Evolutionary conservation across 805 yeast genomes (phyloP).

Genomic region (Barnettozyma populi): DNA sequence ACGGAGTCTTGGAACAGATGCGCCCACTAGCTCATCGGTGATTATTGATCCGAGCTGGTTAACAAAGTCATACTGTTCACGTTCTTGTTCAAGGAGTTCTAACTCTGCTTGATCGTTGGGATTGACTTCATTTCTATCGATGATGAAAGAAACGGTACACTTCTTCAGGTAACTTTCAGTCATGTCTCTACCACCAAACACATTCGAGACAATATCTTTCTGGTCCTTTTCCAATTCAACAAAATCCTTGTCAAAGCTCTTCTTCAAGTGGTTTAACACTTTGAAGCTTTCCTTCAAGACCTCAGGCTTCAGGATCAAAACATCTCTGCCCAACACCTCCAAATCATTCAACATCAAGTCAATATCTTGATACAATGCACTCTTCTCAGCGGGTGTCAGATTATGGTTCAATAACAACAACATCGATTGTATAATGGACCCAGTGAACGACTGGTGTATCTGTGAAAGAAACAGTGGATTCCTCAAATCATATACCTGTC

Average conservation of each 20-base stretch:
- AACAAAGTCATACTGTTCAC: conserved; percentile 11
- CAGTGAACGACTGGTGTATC: conserved; percentile 30
- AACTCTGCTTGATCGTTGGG: conserved; percentile 2
- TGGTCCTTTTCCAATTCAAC: conserved; percentile 25
- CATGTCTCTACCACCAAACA: conserved; percentile 27
- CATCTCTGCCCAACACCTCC: conserved; percentile 21
- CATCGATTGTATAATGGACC: conserved; percentile 29
- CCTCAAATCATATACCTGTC: conserved; percentile 19
- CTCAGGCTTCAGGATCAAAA: conserved; percentile 24
- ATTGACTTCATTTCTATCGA: conserved; percentile 14
- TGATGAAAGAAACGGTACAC: conserved; percentile 25
- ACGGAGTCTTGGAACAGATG: conserved; percentile 13
- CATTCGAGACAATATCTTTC: conserved; percentile 27
- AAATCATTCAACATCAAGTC: conserved; percentile 24
- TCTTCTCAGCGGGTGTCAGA: conserved; percentile 17
- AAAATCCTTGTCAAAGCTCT: conserved; percentile 21
- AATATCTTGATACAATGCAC: conserved; percentile 22
- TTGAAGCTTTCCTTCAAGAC: conserved; percentile 25
- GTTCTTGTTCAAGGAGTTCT: conserved; percentile 2
- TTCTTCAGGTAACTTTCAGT: conserved; percentile 27
- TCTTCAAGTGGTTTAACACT: conserved; percentile 23
- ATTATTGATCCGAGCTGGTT: conserved; percentile 21
- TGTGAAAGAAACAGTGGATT: conserved; percentile 27
- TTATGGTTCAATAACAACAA: conserved; percentile 22
- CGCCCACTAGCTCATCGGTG: conserved; percentile 13